Base-by-base conservation (phyloP, 163 green algal genomes). In the Scenedesmus sp. region DNA sequence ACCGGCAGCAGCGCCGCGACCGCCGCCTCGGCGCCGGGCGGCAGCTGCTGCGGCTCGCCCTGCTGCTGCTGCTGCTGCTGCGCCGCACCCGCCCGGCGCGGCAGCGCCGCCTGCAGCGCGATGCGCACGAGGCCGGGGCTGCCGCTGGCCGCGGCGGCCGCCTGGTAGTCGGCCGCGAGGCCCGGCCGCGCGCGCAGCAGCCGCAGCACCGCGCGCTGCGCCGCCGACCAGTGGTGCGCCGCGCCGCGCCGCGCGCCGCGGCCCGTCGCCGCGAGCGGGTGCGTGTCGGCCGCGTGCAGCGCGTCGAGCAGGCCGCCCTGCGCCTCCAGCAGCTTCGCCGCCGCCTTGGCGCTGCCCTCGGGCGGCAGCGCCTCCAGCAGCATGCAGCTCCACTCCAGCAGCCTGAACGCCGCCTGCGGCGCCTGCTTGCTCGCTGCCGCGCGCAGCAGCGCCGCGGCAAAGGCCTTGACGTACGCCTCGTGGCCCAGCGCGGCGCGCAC, bases 321-420 rank as follows among this genome's bases (percentile, higher is more conserved):
- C 31, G 87, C 57, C n/a, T 94, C 86, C 17, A 91, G 44, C 48
- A 97, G 84, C 82, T 93, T 95, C 2, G 67, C 47, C 14, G 91
- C 77, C 0, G 91, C 90, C 78, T 95, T 96, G 9, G 81, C 86
- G 1, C 63, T 33, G 11, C 66, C 78, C 1, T 88, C 63, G 22
- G 89, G 69, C 20, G 62, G 62, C 60, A 97, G 85, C 24, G 62
- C 36, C 3, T 77, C 48, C 26, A 96, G 70, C 14, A 93, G 60
- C 28, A 85, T 26, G 20, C 57, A 72, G 33, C 5, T 89, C 90
- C 90, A 94, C 31, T 76, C 77, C 31, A 93, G 72, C 56, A 95
- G 77, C 17, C 86, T 69, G 26, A 78, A 77, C 22, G 82, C 80
- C 31, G 88, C 73, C 62, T 80, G 70, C 20, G 57, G 60, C 13